Conservation (phyloP, 495 filamentous ascomycete species). For the Zalerion maritima region DNA sequence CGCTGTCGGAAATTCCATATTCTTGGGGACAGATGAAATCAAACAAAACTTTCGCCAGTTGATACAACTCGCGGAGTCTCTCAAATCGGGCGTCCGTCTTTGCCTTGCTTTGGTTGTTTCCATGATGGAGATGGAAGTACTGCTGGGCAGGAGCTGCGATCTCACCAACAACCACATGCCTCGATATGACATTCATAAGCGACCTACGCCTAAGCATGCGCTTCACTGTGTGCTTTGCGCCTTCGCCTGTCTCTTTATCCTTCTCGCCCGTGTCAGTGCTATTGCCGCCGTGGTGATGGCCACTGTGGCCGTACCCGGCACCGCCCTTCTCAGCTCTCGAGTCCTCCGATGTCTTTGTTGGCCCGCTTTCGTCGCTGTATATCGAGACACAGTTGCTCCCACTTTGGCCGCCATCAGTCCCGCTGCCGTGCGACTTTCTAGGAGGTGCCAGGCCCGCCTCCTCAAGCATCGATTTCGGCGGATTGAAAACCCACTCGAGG, state of each 20-base stretch:
- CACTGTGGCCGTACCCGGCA: conserved; percentile 3
- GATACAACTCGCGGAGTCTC: conserved; percentile 83
- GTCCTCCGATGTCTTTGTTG: conserved; percentile 10
- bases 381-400: conserved; percentile 15
- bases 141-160: conserved; percentile 39
- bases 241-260: conserved; percentile 15
- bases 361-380: conserved; percentile 18
- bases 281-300: neutral
- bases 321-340: conserved; percentile 4
- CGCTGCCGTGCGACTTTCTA: conserved; percentile 21
- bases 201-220: conserved; percentile 38
- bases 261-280: conserved; percentile 18
- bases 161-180: conserved; percentile 10
- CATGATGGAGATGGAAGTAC: conserved; percentile 79
- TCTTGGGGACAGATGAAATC: conserved; percentile 98
- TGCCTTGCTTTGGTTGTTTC: conserved; percentile 59
- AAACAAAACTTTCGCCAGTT: conserved; percentile 84
- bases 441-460: conserved; percentile 31
- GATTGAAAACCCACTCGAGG: conserved; percentile 95
- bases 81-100: conserved; percentile 75
- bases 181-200: conserved; percentile 24
- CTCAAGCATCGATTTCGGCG: conserved; percentile 49
- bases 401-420: conserved; percentile 19
- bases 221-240: conserved; percentile 25
- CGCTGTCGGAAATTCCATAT: conserved; percentile 84